Evolutionary conservation across 78 protist species (phyloP).

Genomic region (Emiliania huxleyi): DNA sequence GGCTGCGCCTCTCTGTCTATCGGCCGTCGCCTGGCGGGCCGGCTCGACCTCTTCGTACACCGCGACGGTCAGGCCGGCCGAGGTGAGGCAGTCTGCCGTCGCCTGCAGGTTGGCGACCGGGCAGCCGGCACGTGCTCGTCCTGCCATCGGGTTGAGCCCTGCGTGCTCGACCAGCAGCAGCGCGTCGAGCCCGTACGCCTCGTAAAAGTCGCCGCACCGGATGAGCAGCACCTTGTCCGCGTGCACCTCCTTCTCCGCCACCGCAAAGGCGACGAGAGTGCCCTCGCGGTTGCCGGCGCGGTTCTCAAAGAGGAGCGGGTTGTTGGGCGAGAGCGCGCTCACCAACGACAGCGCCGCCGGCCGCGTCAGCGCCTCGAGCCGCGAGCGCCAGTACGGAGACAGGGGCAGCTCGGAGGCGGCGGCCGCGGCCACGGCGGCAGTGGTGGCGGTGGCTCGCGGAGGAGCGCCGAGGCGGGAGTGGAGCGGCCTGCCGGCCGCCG

Average conservation of each 20-base stretch:
- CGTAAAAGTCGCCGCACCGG: conserved; percentile 11
- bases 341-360: neutral
- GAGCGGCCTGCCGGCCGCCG: no score
- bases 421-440: no score
- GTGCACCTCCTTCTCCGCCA: conserved; percentile 9
- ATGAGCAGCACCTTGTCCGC: neutral
- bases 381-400: neutral
- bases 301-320: neutral
- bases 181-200: conserved; percentile 41
- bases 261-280: conserved; percentile 13
- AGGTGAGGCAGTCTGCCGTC: conserved; percentile 12
- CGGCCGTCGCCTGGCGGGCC: neutral
- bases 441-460: no score
- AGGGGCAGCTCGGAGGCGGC: neutral
- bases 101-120: conserved; percentile 5
- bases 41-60: conserved; percentile 36
- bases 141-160: conserved; percentile 27
- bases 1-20: no score
- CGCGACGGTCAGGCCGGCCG: conserved; percentile 31
- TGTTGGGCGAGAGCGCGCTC: neutral
- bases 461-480: no score
- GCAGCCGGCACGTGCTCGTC: neutral
- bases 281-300: neutral
- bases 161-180: conserved; percentile 31
- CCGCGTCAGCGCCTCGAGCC: neutral